Evolutionary conservation across 2,329 filamentous ascomycete species (phyloP).

Genomic region (Leptodontidium sp.): DNA sequence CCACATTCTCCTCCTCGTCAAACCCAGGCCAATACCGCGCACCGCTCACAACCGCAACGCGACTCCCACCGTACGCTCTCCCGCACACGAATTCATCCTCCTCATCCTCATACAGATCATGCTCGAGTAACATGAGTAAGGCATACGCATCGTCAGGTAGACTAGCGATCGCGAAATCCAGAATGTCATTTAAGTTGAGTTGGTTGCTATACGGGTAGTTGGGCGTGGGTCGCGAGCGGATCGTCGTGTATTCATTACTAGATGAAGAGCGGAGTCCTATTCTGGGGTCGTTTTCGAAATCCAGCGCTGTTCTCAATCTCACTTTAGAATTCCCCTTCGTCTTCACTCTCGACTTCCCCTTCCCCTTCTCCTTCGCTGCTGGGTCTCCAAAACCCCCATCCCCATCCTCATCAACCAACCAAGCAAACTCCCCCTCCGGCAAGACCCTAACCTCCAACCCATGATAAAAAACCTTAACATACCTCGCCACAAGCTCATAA

Average conservation of each 20-base stretch:
- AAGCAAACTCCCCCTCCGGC: slow-evolving; percentile 20
- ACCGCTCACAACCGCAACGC: slow-evolving; percentile 67
- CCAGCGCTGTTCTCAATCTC: not conserved
- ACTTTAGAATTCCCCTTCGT: not conserved
- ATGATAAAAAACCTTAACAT: slow-evolving; percentile 42
- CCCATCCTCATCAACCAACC: slow-evolving; percentile 33
- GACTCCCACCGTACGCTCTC: slow-evolving; percentile 69
- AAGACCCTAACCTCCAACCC: slow-evolving; percentile 40
- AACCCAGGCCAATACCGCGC: slow-evolving; percentile 67
- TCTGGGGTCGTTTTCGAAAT: slow-evolving; percentile 5
- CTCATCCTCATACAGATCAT: slow-evolving; percentile 48
- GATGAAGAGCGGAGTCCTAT: slow-evolving; percentile 20
- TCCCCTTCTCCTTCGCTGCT: not conserved
- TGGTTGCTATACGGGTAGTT: slow-evolving; percentile 38
- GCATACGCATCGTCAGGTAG: slow-evolving; percentile 43
- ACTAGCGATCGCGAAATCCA: slow-evolving; percentile 41
- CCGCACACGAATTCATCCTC: slow-evolving; percentile 74
- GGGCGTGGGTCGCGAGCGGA: slow-evolving; percentile 37
- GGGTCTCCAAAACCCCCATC: not conserved
- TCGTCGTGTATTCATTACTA: slow-evolving; percentile 29
- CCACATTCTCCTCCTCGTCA: slow-evolving; percentile 47
- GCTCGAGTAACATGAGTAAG: slow-evolving; percentile 40
- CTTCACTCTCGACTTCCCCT: not conserved
- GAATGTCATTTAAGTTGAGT: slow-evolving; percentile 41
- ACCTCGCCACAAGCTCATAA: slow-evolving; percentile 34